Conservation (phyloP, 164 flowering plant genomes). For the Aristolochia contorta region DNA sequence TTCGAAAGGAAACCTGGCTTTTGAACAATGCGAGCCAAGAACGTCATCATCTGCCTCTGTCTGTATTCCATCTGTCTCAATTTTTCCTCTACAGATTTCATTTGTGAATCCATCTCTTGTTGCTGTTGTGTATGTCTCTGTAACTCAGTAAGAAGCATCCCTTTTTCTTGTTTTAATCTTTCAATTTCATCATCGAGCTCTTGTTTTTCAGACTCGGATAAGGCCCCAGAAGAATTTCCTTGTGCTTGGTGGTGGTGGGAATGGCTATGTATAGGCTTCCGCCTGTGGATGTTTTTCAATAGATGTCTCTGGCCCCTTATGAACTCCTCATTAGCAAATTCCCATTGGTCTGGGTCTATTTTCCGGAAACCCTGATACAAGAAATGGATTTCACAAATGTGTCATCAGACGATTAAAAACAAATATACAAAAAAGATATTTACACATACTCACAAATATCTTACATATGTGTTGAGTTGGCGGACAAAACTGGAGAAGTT, state of each 20-base stretch:
- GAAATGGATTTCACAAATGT: not conserved
- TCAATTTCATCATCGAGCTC: slow-evolving; percentile 50
- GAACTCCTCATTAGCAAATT: slow-evolving; percentile 79
- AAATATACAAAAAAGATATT: not conserved
- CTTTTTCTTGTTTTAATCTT: slow-evolving; percentile 46
- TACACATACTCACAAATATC: slow-evolving; percentile 1
- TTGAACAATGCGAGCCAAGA: slow-evolving; percentile 31
- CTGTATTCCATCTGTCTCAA: slow-evolving; percentile 32
- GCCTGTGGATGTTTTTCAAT: slow-evolving; percentile 61
- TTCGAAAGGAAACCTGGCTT: slow-evolving; percentile 32
- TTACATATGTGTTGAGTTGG: slow-evolving; percentile 70
- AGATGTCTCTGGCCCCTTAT: slow-evolving; percentile 58
- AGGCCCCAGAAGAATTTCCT: slow-evolving; percentile 14
- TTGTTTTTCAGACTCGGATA: slow-evolving; percentile 40
- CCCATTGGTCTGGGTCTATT: slow-evolving; percentile 86
- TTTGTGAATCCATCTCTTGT: slow-evolving; percentile 28
- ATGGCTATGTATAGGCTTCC: slow-evolving; percentile 84
- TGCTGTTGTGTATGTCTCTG: slow-evolving; percentile 35
- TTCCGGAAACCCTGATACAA: slow-evolving; percentile 66
- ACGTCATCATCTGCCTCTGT: slow-evolving; percentile 35
- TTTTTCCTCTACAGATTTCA: slow-evolving; percentile 28
- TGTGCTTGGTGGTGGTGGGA: slow-evolving; percentile 28
- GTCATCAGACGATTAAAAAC: not conserved
- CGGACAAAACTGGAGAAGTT: slow-evolving; percentile 68
- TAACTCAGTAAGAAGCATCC: slow-evolving; percentile 31